phyloP scores from a whole-genome alignment of 495 filamentous ascomycete species.

The Glarea lozoyensis region DNA sequence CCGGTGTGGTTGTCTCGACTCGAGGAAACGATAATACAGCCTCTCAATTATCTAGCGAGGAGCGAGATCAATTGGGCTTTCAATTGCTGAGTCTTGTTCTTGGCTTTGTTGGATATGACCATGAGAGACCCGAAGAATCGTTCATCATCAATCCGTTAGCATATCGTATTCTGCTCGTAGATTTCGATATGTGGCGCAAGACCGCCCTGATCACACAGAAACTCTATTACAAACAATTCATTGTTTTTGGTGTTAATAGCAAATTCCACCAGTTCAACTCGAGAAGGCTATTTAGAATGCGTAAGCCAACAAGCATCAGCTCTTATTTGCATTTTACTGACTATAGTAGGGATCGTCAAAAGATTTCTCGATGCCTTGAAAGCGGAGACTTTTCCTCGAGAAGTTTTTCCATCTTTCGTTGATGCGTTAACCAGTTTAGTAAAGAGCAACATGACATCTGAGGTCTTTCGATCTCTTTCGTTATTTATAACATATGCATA shows the following conservation, averaged over 20 bases:
- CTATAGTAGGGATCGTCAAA: constrained; percentile 69
- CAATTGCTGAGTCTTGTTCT: constrained; percentile 70
- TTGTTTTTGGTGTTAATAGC: constrained; percentile 71
- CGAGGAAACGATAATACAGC: constrained; percentile 25
- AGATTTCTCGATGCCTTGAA: constrained; percentile 85
- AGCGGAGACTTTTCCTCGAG: constrained; percentile 61
- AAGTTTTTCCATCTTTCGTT: constrained; percentile 65
- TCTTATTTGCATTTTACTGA: neutral
- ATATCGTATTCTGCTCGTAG: constrained; percentile 83
- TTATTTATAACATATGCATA: constrained; percentile 90
- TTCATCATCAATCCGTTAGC: constrained; percentile 94
- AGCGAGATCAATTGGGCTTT: constrained; percentile 55
- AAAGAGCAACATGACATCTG: constrained; percentile 67
- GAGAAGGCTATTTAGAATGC: constrained; percentile 76
- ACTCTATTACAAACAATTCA: constrained; percentile 87
- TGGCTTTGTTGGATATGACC: constrained; percentile 78
- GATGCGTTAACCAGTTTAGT: constrained; percentile 68
- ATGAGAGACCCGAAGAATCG: constrained; percentile 65
- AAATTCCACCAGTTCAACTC: constrained; percentile 88
- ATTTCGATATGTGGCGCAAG: constrained; percentile 85
- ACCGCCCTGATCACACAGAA: constrained; percentile 64
- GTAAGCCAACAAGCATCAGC: constrained; percentile 46
- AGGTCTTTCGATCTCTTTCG: constrained; percentile 77
- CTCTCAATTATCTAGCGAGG: constrained; percentile 35
- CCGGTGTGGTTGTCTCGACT: constrained; percentile 31